phyloP scores from a whole-genome alignment of 2,329 filamentous ascomycete species.

The Paracorniculantispora psalliotae region DNA sequence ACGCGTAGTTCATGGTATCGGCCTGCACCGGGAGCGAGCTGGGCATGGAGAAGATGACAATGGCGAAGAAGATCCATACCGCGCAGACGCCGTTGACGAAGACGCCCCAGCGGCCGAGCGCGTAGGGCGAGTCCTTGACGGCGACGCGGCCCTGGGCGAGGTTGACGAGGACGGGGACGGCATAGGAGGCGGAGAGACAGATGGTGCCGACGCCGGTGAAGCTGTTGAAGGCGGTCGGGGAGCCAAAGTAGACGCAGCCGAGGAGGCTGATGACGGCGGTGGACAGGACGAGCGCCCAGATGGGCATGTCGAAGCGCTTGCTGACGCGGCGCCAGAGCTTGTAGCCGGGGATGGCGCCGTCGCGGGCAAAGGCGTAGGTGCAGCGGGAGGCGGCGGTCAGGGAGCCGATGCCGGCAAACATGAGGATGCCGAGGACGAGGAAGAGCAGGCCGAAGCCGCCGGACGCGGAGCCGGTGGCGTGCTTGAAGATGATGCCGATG shows the following conservation, averaged over 20 bases:
- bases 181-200: conserved; percentile 70
- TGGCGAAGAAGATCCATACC: conserved; percentile 64
- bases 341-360: conserved; percentile 69
- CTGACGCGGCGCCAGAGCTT: conserved; percentile 62
- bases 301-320: conserved; percentile 60
- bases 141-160: conserved; percentile 45
- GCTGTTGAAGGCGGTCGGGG: conserved; percentile 69
- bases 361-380: conserved; percentile 71
- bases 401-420: conserved; percentile 72
- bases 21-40: conserved; percentile 53
- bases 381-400: conserved; percentile 70
- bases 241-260: conserved; percentile 75
- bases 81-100: conserved; percentile 63
- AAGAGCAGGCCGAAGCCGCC: conserved; percentile 74
- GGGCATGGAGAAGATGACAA: conserved; percentile 74
- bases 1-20: conserved; percentile 61
- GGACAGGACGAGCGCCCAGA: conserved; percentile 65
- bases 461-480: conserved; percentile 63
- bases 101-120: conserved; percentile 64
- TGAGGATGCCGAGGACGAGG: conserved; percentile 68
- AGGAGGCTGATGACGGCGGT: conserved; percentile 65
- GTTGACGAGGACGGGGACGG: conserved; percentile 21
- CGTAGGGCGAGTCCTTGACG: conserved; percentile 61
- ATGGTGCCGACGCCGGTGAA: conserved; percentile 79
- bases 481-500: conserved; percentile 71